Evolutionary conservation across 2,329 filamentous ascomycete species (phyloP).

Genomic region (Zopfia rhizophila): DNA sequence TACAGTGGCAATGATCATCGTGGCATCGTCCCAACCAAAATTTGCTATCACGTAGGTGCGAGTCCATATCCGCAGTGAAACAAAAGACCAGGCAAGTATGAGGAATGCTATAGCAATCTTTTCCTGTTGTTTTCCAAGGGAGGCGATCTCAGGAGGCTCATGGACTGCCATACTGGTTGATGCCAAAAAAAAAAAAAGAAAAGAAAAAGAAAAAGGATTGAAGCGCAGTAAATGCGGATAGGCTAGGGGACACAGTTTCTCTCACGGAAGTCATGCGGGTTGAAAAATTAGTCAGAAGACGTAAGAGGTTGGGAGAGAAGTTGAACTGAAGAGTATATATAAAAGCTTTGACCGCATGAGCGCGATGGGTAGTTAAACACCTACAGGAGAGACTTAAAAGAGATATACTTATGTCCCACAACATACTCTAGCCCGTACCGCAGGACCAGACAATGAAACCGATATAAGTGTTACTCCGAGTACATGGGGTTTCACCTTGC

Average conservation of each 20-base stretch:
- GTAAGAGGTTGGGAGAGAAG: slow-evolving; percentile 1
- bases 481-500: slow-evolving; percentile 12
- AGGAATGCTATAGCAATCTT: slow-evolving; percentile 49
- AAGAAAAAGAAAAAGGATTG: slow-evolving; percentile 7
- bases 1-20: slow-evolving; percentile 54
- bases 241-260: no score
- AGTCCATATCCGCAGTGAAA: slow-evolving; percentile 53
- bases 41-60: slow-evolving; percentile 50
- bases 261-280: no score
- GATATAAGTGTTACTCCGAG: slow-evolving; percentile 5
- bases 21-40: slow-evolving; percentile 58
- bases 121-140: slow-evolving; percentile 32
- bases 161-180: slow-evolving; percentile 32
- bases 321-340: background rate
- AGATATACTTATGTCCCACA: slow-evolving; percentile 12
- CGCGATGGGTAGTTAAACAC: slow-evolving; percentile 4
- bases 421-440: slow-evolving; percentile 1
- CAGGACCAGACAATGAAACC: slow-evolving; percentile 14
- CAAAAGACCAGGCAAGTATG: slow-evolving; percentile 49
- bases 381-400: slow-evolving; percentile 1
- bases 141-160: slow-evolving; percentile 24
- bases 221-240: no score
- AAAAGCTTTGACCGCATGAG: no score
- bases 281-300: no score
- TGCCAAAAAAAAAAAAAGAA: background rate